Percentiles rank a stretch among this genome's conserved stretches.
phyloP scores from a whole-genome alignment of 23 red algal genomes.

The Gracilaria domingensis region DNA sequence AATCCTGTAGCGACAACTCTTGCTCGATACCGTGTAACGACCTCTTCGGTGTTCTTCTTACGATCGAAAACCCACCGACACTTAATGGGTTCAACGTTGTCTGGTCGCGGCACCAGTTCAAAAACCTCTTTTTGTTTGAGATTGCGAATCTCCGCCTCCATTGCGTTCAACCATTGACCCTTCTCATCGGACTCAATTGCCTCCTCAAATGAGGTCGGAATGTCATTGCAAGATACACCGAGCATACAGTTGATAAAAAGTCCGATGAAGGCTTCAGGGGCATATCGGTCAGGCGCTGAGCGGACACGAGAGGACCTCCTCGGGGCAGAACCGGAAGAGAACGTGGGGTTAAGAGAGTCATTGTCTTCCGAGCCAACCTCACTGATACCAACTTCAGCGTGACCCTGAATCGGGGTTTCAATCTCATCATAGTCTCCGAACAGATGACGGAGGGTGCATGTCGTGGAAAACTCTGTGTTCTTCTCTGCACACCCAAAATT shows the following conservation, averaged over 20 bases:
- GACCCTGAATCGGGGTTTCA: background rate
- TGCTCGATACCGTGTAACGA: constrained; percentile 37
- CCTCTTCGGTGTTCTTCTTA: constrained; percentile 17
- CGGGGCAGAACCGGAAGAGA: background rate
- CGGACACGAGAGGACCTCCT: background rate
- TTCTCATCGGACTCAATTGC: background rate
- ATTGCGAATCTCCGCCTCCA: background rate
- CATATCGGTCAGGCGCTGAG: background rate
- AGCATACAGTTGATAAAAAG: constrained; percentile 20
- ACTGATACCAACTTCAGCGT: background rate
- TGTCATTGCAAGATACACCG: background rate
- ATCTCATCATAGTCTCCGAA: background rate
- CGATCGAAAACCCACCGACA: constrained; percentile 36
- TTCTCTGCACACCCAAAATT: background rate
- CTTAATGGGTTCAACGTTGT: background rate
- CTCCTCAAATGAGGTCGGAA: background rate
- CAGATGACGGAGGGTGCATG: background rate
- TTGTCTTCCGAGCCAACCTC: background rate
- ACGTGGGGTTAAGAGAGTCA: background rate
- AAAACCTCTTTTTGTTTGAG: background rate
- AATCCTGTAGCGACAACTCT: constrained; percentile 62
- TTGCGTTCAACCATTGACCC: background rate
- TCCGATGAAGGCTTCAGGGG: background rate
- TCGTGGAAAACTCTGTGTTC: background rate
- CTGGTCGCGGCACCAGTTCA: background rate